A percentile compares a stretch with the other conserved stretches of the same genome.
phyloP scores from a whole-genome alignment of 495 filamentous ascomycete genomes.

The Penicillium verhagenii region DNA sequence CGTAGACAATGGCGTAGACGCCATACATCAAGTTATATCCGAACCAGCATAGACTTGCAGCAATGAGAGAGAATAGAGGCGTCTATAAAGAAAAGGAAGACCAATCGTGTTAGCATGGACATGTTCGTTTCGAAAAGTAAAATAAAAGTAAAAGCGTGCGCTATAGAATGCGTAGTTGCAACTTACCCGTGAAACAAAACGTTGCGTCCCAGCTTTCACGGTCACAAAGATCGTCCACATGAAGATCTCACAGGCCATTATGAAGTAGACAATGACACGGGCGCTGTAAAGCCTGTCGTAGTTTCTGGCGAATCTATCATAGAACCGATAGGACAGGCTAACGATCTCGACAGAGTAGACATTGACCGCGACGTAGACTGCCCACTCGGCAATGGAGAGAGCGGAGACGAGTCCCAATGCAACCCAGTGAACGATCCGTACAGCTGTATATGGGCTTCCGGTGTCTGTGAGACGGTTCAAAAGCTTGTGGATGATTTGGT shows the following conservation, averaged over 20 bases:
- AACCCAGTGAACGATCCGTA: constrained; percentile 20
- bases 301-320: background rate
- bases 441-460: constrained; percentile 15
- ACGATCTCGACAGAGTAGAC: constrained; percentile 12
- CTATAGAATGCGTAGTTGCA: background rate
- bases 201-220: constrained; percentile 20
- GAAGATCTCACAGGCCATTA: constrained; percentile 23
- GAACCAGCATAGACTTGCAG: constrained; percentile 21
- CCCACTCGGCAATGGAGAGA: constrained; percentile 18
- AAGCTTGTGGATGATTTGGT: constrained; percentile 17
- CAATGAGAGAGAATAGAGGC: constrained; percentile 13
- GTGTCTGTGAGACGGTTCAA: constrained; percentile 19
- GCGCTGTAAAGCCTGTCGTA: constrained; percentile 9
- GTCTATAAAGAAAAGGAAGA: constrained; percentile 3
- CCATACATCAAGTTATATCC: constrained; percentile 14
- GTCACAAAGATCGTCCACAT: constrained; percentile 18
- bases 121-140: no score
- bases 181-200: constrained; percentile 24
- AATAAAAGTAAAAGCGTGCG: no score
- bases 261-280: constrained; percentile 13
- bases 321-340: background rate
- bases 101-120: no score
- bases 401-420: constrained; percentile 11
- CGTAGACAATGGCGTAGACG: constrained; percentile 20
- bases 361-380: constrained; percentile 10